A percentile compares a stretch with the other conserved stretches of the same genome.
Evolutionary conservation across 495 filamentous ascomycete species (phyloP).

Genomic region (Neurospora sp.): DNA sequence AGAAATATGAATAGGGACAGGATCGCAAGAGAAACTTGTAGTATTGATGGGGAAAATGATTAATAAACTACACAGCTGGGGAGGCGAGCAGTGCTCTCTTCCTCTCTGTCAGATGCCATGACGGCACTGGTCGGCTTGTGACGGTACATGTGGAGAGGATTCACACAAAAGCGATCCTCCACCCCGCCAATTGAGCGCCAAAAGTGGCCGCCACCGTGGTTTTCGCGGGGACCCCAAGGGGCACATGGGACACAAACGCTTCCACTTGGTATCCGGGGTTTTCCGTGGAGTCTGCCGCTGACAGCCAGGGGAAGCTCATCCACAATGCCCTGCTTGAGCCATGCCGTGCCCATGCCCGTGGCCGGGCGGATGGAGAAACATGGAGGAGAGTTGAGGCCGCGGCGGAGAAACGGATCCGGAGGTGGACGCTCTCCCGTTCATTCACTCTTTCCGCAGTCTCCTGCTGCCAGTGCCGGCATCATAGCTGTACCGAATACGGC

Average conservation of each 20-base stretch:
- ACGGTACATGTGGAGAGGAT: conserved; percentile 15
- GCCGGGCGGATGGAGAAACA: background rate
- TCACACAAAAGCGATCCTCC: background rate
- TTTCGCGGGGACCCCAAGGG: conserved; percentile 1
- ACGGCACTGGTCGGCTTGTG: conserved; percentile 28
- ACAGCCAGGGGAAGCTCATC: background rate
- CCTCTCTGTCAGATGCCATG: background rate
- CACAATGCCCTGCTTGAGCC: background rate
- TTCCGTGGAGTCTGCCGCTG: background rate
- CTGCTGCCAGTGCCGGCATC: background rate
- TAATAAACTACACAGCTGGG: background rate
- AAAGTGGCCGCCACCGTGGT: background rate
- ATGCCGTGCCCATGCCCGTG: background rate
- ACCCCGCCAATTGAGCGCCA: conserved; percentile 6
- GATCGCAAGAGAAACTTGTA: background rate
- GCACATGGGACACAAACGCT: conserved; percentile 1
- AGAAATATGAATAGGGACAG: background rate
- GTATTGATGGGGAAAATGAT: background rate
- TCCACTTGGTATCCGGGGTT: background rate
- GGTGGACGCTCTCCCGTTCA: background rate
- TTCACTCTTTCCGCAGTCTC: background rate
- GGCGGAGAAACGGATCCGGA: background rate
- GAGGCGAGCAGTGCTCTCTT: background rate
- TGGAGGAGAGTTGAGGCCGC: background rate
- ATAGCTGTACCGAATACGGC: background rate